Evolutionary conservation across 2,329 filamentous ascomycete species (phyloP).

Genomic region (Rhexocercosporidium sp.): DNA sequence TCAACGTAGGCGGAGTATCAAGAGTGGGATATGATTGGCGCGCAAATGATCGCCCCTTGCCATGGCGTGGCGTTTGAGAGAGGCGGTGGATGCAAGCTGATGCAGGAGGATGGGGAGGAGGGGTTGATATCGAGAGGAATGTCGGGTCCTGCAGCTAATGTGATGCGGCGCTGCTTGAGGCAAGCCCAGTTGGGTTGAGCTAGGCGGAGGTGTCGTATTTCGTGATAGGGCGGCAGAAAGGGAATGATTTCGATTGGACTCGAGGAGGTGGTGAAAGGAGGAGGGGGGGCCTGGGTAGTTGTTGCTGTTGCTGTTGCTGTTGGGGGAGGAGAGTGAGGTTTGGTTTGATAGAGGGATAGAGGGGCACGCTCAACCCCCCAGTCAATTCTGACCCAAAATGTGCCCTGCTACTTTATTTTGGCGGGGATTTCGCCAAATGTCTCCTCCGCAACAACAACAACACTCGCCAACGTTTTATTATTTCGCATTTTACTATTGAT

Average conservation of each 20-base stretch:
- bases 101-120: background rate
- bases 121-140: conserved; percentile 9
- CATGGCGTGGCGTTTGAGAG: background rate
- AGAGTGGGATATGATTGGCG: conserved; percentile 7
- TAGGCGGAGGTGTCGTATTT: background rate
- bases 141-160: background rate
- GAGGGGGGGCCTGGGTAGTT: background rate
- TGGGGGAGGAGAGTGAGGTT: background rate
- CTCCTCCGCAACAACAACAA: background rate
- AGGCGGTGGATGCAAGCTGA: conserved; percentile 10
- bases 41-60: background rate
- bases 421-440: background rate
- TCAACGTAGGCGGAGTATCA: background rate
- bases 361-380: no score
- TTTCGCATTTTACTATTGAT: background rate
- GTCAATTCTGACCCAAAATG: no score
- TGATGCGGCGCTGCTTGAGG: conserved; percentile 8
- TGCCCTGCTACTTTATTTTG: background rate
- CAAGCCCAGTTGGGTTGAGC: background rate
- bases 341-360: background rate
- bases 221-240: background rate
- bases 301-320: background rate
- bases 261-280: background rate
- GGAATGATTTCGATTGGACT: conserved; percentile 2
- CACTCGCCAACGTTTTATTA: background rate